Conservation (phyloP, 345 rosid species). For the Camelina hispida region DNA sequence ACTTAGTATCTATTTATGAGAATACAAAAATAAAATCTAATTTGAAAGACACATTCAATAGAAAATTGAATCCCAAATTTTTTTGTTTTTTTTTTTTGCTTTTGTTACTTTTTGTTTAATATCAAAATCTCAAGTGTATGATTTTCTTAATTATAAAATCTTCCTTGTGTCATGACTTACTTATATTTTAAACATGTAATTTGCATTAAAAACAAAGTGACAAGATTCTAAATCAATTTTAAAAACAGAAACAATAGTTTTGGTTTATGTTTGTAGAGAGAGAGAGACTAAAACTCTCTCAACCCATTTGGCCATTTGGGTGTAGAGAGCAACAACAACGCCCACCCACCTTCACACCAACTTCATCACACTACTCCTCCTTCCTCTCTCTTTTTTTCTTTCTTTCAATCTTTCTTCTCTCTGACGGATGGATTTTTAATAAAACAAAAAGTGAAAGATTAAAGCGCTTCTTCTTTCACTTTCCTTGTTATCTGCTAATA, state of each 20-base stretch:
- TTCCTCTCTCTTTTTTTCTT: conserved; percentile 10
- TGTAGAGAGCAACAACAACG: conserved; percentile 33
- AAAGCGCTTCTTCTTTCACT: conserved; percentile 21
- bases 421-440: background rate
- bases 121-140: background rate
- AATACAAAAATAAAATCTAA: background rate
- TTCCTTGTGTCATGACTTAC: background rate
- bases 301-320: background rate
- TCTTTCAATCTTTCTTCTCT: conserved; percentile 4
- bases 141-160: background rate
- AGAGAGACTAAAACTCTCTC: background rate
- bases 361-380: conserved; percentile 21
- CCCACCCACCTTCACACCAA: conserved; percentile 39
- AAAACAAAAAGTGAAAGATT: background rate
- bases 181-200: too few species aligned
- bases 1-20: background rate
- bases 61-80: too few species aligned
- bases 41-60: background rate
- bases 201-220: too few species aligned
- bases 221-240: too few species aligned
- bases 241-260: background rate
- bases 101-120: background rate
- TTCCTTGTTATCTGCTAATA: conserved; percentile 22
- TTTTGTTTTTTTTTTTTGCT: background rate
- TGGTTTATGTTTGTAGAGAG: background rate